Evolutionary conservation across 2,329 filamentous ascomycete species (phyloP).

Genomic region (Emydomyces testavorans): DNA sequence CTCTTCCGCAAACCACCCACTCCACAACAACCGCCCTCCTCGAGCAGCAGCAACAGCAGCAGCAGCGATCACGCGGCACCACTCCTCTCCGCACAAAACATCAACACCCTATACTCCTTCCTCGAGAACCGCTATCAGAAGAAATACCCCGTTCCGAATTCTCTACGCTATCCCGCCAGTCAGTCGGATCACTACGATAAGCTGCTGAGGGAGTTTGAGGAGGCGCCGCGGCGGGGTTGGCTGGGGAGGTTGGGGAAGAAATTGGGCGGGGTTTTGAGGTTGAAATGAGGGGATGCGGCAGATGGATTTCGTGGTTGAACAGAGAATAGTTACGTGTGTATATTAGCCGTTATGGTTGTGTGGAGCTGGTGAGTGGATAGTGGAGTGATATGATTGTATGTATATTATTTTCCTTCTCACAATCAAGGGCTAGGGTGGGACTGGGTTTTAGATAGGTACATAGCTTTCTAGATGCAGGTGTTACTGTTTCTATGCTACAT

Average conservation of each 20-base stretch:
- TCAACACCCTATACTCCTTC: constrained; percentile 50
- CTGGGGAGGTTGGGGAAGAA: constrained; percentile 36
- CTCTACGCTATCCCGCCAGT: constrained; percentile 40
- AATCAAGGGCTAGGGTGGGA: not conserved
- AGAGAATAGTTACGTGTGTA: not conserved
- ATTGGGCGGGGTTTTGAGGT: constrained; percentile 39
- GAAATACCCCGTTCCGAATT: constrained; percentile 38
- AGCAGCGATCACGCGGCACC: constrained; percentile 12
- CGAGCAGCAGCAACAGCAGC: constrained; percentile 4
- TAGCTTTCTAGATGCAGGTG: too few relatives aligned
- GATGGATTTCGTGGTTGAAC: constrained; percentile 37
- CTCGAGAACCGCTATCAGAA: constrained; percentile 48
- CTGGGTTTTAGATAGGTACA: too few relatives aligned
- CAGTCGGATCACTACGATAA: constrained; percentile 43
- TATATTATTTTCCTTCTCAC: not conserved
- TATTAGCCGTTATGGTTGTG: constrained; percentile 50
- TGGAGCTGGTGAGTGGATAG: not conserved
- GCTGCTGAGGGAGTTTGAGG: constrained; percentile 42
- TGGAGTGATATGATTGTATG: not conserved
- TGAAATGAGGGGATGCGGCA: constrained; percentile 24
- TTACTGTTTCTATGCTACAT: too few relatives aligned
- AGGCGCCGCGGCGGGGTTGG: constrained; percentile 42
- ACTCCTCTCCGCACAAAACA: constrained; percentile 22
- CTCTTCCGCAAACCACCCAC: constrained; percentile 13
- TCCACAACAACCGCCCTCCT: constrained; percentile 10